Evolutionary conservation across 768 basidiomycete genomes (phyloP), one percentile per base, ranked within the genome.

Genomic region (Auriculariales sp.): DNA sequence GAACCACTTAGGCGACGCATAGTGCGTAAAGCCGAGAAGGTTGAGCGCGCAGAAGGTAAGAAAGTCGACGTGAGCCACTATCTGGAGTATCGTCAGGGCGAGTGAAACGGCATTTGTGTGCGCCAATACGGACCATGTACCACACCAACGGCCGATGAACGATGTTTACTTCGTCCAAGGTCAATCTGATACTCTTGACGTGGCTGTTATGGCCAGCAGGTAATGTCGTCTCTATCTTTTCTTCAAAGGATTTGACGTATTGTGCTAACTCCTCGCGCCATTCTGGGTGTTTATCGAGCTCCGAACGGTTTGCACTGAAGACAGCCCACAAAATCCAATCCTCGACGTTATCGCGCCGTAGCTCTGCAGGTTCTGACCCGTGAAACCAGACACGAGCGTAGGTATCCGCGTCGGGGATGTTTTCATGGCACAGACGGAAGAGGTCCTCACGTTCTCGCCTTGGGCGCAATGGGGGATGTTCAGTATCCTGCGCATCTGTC

Each of bases 311-410:
- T 3, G 66, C 60, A 1, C 71, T 71, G 57, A 80, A 82, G 22
- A 82, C 52, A 0, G 77, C 74, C 79, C 79, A 83, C 4, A 77
- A 64, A n/a, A 82, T 58, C 80, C 79, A 83, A 42, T 79, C 76
- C 4, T 66, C 44, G 33, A 73, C 61, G 52, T 82, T 79, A 15
- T 72, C 67, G 17, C 68, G 68, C 46, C 64, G 67, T 47, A 75
- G 57, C 7, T 44, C 55, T 35, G 42, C 22, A 5, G 56, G 42
- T 25, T 61, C 47, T 1, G 62, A 45, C 3, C 63, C 64, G 5
- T 68, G 59, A 59, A 82, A 81, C 78, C 80, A 83, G 25, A 73
- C 74, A 2, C 66, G 65, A 0, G 51, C 54, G 10, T 56, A 36
- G 49, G 54, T 47, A 7, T 50, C 55, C 44, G 52, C 36, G 31